Base-by-base conservation (phyloP, 1,284 basidiomycete species). In the Malassezia japonica region DNA sequence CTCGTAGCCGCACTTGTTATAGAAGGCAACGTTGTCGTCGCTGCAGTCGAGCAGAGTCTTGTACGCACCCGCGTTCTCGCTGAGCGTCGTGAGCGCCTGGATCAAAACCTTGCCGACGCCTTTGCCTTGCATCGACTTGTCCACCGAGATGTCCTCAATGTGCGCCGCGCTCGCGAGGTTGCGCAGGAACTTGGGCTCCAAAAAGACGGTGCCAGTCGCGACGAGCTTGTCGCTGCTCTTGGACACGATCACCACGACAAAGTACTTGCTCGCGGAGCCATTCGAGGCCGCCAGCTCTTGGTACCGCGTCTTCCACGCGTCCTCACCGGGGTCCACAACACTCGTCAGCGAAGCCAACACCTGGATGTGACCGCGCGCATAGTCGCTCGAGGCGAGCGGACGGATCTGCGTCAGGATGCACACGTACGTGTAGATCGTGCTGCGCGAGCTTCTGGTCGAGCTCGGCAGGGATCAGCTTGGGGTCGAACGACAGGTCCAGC, bases 21-120 rank as follows among this genome's bases (percentile, higher is more conserved):
- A 98, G 77, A 98, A 98, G 1, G 87, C 88, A 91, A 90, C 85
- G 66, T 96, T 98, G 46, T 81, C 79, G 57, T 87, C 82, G 69
- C 81, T 88, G 75, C 92, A 98, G 74, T 98, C 94, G 64, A 98
- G 76, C 60, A 98, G 95, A 18, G 88, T 89, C 82, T 98, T 95
- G 77, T 95, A 95, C 20, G 75, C 86, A 83, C 24, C 89, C 83
- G 56, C 77, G 76, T 57, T 74, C 77, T 78, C 88, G 82, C 62
- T 84, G 84, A 71, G 91, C 82, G 57, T 78, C 76, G 72, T 75
- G 62, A 96, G 78, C 4, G 85, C 83, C 60, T 87, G 80, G 70
- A 98, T 92, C 63, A 96, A 79, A 59, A 83, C 79, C 74, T 87
- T 76, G 0, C 92, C 92, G 27, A 98, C 79, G 67, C 86, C 86